A percentile compares a stretch with the other conserved stretches of the same genome.
These are phyloP conservation scores for Benincasa hispida DNA, from an alignment of 306 rosid genomes.

Conservation along the genomic window DNA sequence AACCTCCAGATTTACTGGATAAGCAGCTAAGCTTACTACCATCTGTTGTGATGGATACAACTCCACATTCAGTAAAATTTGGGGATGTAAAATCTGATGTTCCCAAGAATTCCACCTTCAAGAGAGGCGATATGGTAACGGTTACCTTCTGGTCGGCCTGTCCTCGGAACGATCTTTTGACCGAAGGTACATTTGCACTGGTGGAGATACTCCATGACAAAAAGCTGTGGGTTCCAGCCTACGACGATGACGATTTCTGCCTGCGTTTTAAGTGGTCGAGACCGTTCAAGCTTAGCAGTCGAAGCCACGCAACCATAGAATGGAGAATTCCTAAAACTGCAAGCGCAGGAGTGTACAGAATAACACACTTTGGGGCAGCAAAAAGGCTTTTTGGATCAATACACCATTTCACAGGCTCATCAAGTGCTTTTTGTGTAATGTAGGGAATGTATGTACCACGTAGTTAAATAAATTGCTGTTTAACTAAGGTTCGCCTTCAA, in stretches of 20 bases:
- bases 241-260: constrained; percentile 86
- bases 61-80: constrained; percentile 49
- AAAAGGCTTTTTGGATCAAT: constrained; percentile 51
- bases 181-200: constrained; percentile 80
- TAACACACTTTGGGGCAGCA: constrained; percentile 80
- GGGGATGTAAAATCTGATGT: constrained; percentile 61
- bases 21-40: constrained; percentile 69
- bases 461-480: not conserved
- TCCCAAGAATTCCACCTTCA: constrained; percentile 55
- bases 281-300: constrained; percentile 44
- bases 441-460: constrained; percentile 11
- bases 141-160: constrained; percentile 81
- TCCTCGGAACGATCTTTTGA: constrained; percentile 86
- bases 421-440: constrained; percentile 61
- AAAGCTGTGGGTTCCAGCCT: constrained; percentile 64
- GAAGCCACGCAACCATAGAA: constrained; percentile 64
- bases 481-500: not conserved
- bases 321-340: constrained; percentile 65
- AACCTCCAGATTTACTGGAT: constrained; percentile 63
- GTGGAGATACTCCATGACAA: constrained; percentile 56
- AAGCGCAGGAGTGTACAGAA: constrained; percentile 57
- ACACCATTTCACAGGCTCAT: constrained; percentile 68
- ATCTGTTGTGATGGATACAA: constrained; percentile 61
- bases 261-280: constrained; percentile 83
- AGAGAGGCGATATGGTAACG: constrained; percentile 42